phyloP scores from a whole-genome alignment of 1,284 basidiomycete genomes.

The Heterobasidion irregulare region DNA sequence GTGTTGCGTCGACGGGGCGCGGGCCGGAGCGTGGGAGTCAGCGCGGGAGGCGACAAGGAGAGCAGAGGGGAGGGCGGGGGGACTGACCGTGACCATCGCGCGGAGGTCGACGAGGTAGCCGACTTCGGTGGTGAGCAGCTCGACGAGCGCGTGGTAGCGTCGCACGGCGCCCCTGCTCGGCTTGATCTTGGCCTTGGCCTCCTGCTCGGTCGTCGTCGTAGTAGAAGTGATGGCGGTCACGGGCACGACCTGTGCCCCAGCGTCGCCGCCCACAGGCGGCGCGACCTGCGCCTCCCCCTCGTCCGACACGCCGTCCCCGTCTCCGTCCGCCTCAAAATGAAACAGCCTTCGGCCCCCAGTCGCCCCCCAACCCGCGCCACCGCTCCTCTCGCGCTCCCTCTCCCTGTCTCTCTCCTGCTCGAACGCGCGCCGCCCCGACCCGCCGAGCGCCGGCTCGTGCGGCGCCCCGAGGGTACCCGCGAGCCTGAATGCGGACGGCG shows the following conservation, averaged over 20 bases:
- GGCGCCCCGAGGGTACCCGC: constrained; percentile 1
- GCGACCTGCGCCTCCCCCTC: background rate
- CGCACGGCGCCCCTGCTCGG: constrained; percentile 18
- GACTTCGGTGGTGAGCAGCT: constrained; percentile 78
- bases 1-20: background rate
- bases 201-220: background rate
- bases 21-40: background rate
- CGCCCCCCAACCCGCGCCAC: background rate
- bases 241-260: no score
- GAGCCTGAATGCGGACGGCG: constrained; percentile 3
- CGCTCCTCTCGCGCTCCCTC: background rate
- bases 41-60: no score
- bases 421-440: no score
- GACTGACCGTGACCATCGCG: constrained; percentile 46
- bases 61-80: constrained; percentile 33
- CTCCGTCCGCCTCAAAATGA: constrained; percentile 1
- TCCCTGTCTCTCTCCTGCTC: no score
- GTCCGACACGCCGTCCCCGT: constrained; percentile 4
- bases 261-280: no score
- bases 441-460: constrained; percentile 5
- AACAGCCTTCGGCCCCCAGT: background rate
- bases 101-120: constrained; percentile 75
- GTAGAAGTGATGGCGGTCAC: no score
- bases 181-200: background rate
- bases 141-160: constrained; percentile 63